Evolutionary conservation across 495 filamentous ascomycete genomes (phyloP).

Genomic region (Neurospora africana): DNA sequence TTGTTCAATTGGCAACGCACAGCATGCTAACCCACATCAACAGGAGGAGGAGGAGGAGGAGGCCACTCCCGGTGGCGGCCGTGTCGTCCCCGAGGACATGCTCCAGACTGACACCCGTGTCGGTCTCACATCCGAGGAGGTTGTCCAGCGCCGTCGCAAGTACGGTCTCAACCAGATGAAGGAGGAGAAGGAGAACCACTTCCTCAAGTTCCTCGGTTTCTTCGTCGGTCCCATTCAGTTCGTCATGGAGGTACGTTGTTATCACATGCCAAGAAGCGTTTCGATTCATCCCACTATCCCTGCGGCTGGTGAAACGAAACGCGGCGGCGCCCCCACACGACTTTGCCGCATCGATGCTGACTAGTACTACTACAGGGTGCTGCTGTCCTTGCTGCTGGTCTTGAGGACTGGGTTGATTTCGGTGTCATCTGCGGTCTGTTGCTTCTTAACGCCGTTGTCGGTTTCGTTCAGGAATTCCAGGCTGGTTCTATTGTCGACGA

Average conservation of each 20-base stretch:
- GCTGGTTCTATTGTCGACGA: slow-evolving; percentile 88
- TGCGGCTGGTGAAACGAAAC: slow-evolving; percentile 20
- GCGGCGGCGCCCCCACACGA: slow-evolving; percentile 10
- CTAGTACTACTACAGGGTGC: slow-evolving; percentile 17
- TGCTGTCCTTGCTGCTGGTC: slow-evolving; percentile 52
- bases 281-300: slow-evolving; percentile 1
- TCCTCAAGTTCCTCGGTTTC: slow-evolving; percentile 73
- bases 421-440: slow-evolving; percentile 68
- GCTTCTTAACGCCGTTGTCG: slow-evolving; percentile 72
- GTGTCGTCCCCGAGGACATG: slow-evolving; percentile 52
- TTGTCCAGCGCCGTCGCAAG: slow-evolving; percentile 57
- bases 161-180: slow-evolving; percentile 84
- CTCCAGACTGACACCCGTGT: slow-evolving; percentile 53
- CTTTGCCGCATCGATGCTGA: slow-evolving; percentile 14
- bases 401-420: slow-evolving; percentile 74
- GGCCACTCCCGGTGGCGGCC: slow-evolving; percentile 37
- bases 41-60: slow-evolving; percentile 47
- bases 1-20: background rate
- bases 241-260: slow-evolving; percentile 72
- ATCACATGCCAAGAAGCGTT: slow-evolving; percentile 4
- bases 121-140: slow-evolving; percentile 67
- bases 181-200: slow-evolving; percentile 74
- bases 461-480: slow-evolving; percentile 83
- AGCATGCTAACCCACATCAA: slow-evolving; percentile 9
- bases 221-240: slow-evolving; percentile 89